phyloP scores from a whole-genome alignment of 2,329 filamentous ascomycete genomes.

The Sporothrix sp. region DNA sequence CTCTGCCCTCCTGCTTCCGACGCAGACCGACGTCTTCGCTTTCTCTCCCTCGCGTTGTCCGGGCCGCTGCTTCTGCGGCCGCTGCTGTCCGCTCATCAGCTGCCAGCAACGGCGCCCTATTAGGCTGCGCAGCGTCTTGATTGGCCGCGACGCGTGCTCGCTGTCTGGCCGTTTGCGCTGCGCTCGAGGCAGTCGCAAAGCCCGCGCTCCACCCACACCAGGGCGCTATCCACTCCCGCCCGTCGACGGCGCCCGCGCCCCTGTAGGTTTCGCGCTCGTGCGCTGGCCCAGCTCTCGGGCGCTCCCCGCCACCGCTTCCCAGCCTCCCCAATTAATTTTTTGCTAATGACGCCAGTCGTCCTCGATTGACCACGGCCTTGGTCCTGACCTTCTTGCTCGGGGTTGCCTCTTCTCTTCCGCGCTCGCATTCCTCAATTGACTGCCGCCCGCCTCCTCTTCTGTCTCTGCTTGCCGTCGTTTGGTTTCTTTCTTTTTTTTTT shows the following conservation, averaged over 20 bases:
- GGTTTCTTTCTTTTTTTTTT: background rate
- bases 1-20: too few relatives aligned
- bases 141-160: too few relatives aligned
- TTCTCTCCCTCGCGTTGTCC: background rate
- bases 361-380: constrained; percentile 8
- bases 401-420: constrained; percentile 8
- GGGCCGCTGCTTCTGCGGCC: constrained; percentile 3
- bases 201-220: constrained; percentile 11
- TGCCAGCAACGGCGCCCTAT: too few relatives aligned
- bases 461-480: background rate
- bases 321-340: constrained; percentile 19
- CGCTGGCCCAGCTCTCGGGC: constrained; percentile 8
- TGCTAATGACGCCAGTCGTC: constrained; percentile 15
- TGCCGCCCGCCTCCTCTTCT: background rate
- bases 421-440: constrained; percentile 4
- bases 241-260: constrained; percentile 12
- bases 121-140: background rate
- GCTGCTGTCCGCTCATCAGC: too few relatives aligned
- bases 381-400: constrained; percentile 6
- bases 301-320: constrained; percentile 17
- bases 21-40: background rate
- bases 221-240: constrained; percentile 5
- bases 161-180: too few relatives aligned
- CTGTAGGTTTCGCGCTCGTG: constrained; percentile 10
- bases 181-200: too few relatives aligned